Conservation (phyloP, 164 flowering plant species). For the Umbellularia californica region DNA sequence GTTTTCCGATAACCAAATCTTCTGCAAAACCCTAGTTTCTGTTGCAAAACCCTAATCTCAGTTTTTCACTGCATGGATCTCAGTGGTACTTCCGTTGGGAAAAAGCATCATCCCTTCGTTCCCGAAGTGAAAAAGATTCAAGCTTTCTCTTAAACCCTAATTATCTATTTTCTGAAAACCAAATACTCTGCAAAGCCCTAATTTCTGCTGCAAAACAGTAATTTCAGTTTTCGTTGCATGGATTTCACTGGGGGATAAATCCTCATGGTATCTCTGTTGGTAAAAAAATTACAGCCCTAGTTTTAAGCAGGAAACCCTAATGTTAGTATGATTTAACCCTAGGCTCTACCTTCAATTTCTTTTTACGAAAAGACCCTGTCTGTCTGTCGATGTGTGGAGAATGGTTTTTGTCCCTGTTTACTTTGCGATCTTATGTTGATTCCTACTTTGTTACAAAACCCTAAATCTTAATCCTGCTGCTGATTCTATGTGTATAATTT, state of each 20-base stretch:
- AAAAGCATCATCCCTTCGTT: conserved; percentile 34
- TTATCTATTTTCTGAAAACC: not conserved
- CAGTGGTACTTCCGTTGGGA: not conserved
- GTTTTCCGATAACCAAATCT: not conserved
- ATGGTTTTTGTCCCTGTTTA: too few relatives aligned
- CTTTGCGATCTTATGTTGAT: too few relatives aligned
- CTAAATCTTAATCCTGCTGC: not conserved
- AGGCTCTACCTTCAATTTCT: not conserved
- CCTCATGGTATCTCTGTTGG: not conserved
- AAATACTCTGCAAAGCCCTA: not conserved
- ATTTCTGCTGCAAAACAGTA: not conserved
- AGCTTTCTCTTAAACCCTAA: not conserved
- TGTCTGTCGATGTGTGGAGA: too few relatives aligned
- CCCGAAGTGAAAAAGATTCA: conserved; percentile 43
- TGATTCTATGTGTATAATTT: not conserved
- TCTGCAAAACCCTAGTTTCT: not conserved
- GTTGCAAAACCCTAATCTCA: not conserved
- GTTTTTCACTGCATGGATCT: not conserved
- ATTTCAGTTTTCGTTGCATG: not conserved
- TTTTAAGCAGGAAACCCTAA: not conserved
- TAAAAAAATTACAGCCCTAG: not conserved
- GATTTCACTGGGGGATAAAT: too few relatives aligned
- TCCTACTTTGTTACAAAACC: not conserved
- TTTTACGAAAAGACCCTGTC: not conserved
- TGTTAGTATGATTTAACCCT: not conserved